Base-by-base conservation (phyloP, 495 filamentous ascomycete genomes). In the Penicillium waksmanii region DNA sequence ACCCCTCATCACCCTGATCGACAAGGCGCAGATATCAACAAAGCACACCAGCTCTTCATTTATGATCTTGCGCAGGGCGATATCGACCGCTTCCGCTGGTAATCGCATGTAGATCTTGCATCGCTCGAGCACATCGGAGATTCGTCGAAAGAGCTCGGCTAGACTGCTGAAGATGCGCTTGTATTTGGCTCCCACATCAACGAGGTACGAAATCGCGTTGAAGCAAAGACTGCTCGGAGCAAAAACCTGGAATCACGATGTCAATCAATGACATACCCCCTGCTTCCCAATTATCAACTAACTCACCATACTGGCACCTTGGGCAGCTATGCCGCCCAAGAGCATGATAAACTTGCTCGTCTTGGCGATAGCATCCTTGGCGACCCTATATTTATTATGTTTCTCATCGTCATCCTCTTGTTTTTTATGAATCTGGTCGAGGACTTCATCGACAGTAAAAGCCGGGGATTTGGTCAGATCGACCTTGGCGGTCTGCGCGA, bases 81-180 rank as follows among this genome's bases (percentile, higher is more conserved):
- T 53, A 10, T 70, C 67, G 5, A 70, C 62, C 1, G 67, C 62
- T 7, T 70, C 52, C 0, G 57, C 42, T 3, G 65, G 67, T 48
- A 70, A 38, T 3, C 67, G 64, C 55, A 70, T 34, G 36, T 70
- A 70, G 38, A 70, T 67, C 23, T 70, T 65, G 44, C 64, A 70
- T 12, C 67, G 67, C 33, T 70, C 67, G 4, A 70, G 43, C 2
- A 70, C 67, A 25, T 70, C 67, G 1, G 64, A 67, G 44, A 70
- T 65, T 3, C 62, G 59, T 15, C 43, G 34, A 35, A 70, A 70
- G 0, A 70, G 55, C 44, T 70, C 65, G 2, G 61, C 53, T 0
- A 70, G 27, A 50, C 67, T 67, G 51, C 67, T 70, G 47, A 70
- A 70, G 23, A 70, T 70, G 40, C 67, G 59, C 57, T 70, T 70